A percentile compares a stretch with the other conserved stretches of the same genome.
phyloP scores from a whole-genome alignment of 352 stramenopile species.

The Phytopythium oedochilum region DNA sequence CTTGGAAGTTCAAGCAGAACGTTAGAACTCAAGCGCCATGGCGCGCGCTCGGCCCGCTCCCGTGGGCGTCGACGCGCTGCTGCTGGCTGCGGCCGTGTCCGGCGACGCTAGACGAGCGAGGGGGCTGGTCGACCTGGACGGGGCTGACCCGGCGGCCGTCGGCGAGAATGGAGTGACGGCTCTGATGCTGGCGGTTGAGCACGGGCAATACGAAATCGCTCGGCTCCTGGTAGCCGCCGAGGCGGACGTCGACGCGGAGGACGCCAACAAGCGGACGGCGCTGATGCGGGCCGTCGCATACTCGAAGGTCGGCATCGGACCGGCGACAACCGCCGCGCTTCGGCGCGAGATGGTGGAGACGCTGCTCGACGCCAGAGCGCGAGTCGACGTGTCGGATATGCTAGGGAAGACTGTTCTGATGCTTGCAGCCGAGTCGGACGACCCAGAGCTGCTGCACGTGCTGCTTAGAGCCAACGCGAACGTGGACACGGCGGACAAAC shows the following conservation, averaged over 20 bases:
- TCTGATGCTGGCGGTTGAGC: background rate
- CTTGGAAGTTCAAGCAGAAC: too few relatives aligned
- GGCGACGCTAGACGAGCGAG: background rate
- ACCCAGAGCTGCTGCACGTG: background rate
- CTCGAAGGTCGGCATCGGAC: background rate
- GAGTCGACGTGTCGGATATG: background rate
- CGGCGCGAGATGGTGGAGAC: background rate
- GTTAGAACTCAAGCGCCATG: too few relatives aligned
- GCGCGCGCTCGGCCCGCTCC: too few relatives aligned
- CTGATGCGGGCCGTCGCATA: background rate
- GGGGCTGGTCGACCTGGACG: background rate
- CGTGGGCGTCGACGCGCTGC: too few relatives aligned
- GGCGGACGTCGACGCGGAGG: background rate
- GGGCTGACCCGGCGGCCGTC: background rate
- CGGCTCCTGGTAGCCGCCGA: background rate
- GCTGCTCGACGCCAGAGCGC: background rate
- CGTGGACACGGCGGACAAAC: background rate
- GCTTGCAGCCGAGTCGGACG: background rate
- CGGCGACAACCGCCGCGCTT: too few relatives aligned
- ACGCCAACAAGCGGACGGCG: background rate
- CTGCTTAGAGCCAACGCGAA: background rate
- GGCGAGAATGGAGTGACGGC: background rate
- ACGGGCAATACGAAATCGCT: background rate
- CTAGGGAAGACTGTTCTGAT: background rate
- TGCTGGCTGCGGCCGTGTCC: background rate